These are phyloP conservation scores for Neurospora africana DNA, from an alignment of 495 filamentous ascomycete genomes.

Conservation along the genomic window DNA sequence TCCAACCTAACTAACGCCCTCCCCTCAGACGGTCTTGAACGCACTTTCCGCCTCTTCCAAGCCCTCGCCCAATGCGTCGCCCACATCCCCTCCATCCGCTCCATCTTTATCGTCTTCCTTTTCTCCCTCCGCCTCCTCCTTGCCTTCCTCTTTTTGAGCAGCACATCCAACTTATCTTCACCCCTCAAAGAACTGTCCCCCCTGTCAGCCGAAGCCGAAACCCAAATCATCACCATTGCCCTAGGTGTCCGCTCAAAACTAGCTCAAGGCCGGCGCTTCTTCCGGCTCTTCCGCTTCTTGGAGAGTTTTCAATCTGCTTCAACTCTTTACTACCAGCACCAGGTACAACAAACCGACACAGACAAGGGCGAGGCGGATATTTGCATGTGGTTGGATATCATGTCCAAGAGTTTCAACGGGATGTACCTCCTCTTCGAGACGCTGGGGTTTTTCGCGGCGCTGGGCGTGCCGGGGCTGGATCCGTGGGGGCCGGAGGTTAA, in stretches of 20 bases:
- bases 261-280: constrained; percentile 40
- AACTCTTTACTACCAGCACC: constrained; percentile 9
- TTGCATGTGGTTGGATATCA: constrained; percentile 23
- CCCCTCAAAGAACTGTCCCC: background rate
- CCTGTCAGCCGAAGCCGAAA: constrained; percentile 1
- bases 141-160: background rate
- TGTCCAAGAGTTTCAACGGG: constrained; percentile 32
- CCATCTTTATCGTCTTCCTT: constrained; percentile 7
- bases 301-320: constrained; percentile 45
- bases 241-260: constrained; percentile 19
- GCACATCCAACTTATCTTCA: background rate
- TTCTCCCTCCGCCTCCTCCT: constrained; percentile 15
- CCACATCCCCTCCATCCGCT: constrained; percentile 37
- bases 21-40: constrained; percentile 45
- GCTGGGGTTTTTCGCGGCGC: constrained; percentile 27
- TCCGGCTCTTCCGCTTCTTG: constrained; percentile 54
- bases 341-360: background rate
- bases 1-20: constrained; percentile 1
- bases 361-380: too few species aligned
- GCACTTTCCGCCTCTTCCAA: constrained; percentile 52
- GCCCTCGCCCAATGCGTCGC: constrained; percentile 24
- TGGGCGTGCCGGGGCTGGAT: constrained; percentile 38
- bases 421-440: constrained; percentile 40
- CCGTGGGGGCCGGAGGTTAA: constrained; percentile 15
- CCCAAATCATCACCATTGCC: constrained; percentile 8